Percentiles rank a stretch among this genome's conserved stretches.
These are phyloP conservation scores for Colletotrichum chrysophilum DNA, from an alignment of 2,329 filamentous ascomycete species.

Conservation along the genomic window DNA sequence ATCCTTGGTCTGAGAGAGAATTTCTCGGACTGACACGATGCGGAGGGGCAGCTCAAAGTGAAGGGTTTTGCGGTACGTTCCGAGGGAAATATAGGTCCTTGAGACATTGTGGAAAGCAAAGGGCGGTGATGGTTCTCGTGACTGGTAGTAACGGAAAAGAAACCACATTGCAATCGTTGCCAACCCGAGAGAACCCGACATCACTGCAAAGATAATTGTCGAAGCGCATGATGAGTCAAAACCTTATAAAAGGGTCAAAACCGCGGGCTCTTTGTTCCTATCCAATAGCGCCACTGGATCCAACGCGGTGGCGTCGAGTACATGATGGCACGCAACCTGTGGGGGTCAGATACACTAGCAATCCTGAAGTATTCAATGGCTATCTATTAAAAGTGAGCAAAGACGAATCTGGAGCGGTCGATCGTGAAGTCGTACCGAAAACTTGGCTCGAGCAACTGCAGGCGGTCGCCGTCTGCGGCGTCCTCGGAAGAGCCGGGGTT, in stretches of 20 bases:
- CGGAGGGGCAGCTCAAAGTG: neutral
- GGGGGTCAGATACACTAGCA: neutral
- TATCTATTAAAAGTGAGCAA: neutral
- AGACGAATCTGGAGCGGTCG: neutral
- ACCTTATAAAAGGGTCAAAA: neutral
- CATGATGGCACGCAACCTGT: neutral
- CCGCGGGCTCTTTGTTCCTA: neutral
- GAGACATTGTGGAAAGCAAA: neutral
- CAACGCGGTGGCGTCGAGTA: neutral
- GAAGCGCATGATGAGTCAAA: neutral
- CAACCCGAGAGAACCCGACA: neutral
- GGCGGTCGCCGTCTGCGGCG: neutral
- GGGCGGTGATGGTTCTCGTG: neutral
- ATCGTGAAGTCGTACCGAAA: neutral
- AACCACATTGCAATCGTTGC: neutral
- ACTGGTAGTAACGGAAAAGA: neutral
- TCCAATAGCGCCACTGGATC: neutral
- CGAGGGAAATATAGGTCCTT: neutral
- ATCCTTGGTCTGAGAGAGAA: neutral
- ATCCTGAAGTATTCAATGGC: neutral
- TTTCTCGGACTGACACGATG: neutral
- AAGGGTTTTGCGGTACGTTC: neutral
- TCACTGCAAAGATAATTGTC: neutral
- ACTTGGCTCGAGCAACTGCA: neutral
- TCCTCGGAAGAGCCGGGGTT: neutral